Conservation (phyloP, 768 basidiomycete genomes). For the Hericium alpestre region DNA sequence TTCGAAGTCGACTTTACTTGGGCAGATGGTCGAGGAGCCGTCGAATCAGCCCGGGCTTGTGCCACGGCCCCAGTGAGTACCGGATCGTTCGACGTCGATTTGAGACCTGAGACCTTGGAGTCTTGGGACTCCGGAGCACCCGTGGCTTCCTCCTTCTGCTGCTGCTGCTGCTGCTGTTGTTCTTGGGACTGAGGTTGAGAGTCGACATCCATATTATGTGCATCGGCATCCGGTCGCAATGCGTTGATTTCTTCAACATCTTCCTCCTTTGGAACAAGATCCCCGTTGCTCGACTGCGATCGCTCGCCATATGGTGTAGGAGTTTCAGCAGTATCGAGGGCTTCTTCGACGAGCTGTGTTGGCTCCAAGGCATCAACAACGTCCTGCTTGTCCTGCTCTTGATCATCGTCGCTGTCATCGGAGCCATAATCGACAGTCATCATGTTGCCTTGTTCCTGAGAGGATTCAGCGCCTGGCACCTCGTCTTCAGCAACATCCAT, state of each 20-base stretch:
- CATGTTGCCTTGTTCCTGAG: slow-evolving; percentile 7
- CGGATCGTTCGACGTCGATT: slow-evolving; percentile 8
- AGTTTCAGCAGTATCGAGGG: slow-evolving; percentile 34
- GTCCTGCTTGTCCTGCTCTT: slow-evolving; percentile 42
- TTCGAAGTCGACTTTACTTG: slow-evolving; percentile 24
- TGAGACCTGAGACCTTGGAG: slow-evolving; percentile 5
- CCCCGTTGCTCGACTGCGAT: slow-evolving; percentile 25
- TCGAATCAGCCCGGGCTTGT: not conserved
- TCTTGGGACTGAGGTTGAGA: slow-evolving; percentile 10
- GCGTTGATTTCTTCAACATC: slow-evolving; percentile 49
- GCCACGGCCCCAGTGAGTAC: slow-evolving; percentile 1
- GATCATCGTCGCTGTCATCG: slow-evolving; percentile 49
- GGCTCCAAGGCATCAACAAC: slow-evolving; percentile 55
- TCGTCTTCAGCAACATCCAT: slow-evolving; percentile 22
- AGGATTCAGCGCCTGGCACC: not conserved
- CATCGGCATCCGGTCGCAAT: slow-evolving; percentile 17
- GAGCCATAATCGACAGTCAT: slow-evolving; percentile 13
- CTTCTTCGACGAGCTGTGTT: slow-evolving; percentile 43
- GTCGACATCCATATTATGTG: slow-evolving; percentile 28
- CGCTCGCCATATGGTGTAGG: slow-evolving; percentile 22
- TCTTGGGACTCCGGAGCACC: not conserved
- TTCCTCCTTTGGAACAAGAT: slow-evolving; percentile 34
- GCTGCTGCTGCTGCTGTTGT: not conserved
- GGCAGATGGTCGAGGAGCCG: slow-evolving; percentile 2
- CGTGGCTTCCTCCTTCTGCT: not conserved